A percentile compares a stretch with the other conserved stretches of the same genome.
Conservation (phyloP, 257 asterid genomes). For the Solanum verrucosum region DNA sequence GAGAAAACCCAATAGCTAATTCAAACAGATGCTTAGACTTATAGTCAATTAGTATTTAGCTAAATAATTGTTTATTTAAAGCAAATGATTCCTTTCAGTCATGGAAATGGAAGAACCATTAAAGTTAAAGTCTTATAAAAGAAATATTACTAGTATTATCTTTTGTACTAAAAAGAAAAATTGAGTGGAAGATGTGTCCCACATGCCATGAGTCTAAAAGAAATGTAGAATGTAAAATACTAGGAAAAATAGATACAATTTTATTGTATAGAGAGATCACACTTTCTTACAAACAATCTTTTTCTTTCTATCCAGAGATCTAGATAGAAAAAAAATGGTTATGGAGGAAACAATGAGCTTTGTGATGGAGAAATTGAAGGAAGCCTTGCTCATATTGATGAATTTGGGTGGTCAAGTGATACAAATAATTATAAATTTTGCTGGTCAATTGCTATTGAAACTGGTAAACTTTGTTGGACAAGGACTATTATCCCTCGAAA, state of each 20-base stretch:
- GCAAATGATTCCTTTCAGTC: no score
- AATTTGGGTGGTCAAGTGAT: not conserved
- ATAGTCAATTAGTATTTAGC: no score
- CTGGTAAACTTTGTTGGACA: not conserved
- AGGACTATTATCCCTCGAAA: rapidly evolving
- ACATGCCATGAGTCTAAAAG: not conserved
- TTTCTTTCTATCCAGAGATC: not conserved
- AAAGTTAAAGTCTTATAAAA: no score
- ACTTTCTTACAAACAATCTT: not conserved
- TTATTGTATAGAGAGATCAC: not conserved
- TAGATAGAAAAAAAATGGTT: not conserved
- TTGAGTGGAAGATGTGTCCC: no score
- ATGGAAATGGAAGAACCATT: no score
- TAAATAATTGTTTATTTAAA: no score
- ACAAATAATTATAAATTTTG: not conserved
- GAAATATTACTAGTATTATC: not conserved
- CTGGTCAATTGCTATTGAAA: not conserved
- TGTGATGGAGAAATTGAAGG: conserved; percentile 16
- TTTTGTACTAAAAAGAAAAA: no score
- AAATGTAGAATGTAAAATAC: no score
- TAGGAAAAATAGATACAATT: not conserved
- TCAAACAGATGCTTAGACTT: no score
- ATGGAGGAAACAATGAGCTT: conserved; percentile 2
- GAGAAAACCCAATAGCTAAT: no score
- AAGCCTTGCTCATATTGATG: not conserved